Percentiles rank a stretch among this genome's conserved stretches.
Conservation (phyloP, 495 filamentous ascomycete genomes). For the Daldinia vernicosa region DNA sequence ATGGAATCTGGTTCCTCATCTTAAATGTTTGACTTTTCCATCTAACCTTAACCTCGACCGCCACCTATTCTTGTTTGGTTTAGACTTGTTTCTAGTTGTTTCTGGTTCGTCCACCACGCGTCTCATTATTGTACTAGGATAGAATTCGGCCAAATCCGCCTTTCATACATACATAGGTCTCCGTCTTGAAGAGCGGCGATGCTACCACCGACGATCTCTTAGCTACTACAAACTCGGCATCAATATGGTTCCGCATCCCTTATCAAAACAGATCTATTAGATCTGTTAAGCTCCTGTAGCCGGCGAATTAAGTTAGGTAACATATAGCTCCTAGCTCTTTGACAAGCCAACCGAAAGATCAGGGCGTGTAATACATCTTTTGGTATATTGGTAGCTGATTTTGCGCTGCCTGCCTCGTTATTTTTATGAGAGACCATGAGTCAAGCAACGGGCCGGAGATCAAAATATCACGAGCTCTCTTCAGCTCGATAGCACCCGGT, state of each 20-base stretch:
- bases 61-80: conserved; percentile 9
- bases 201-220: conserved; percentile 16
- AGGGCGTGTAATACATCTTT: neutral
- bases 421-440: conserved; percentile 21
- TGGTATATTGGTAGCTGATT: conserved; percentile 10
- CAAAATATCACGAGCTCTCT: conserved; percentile 22
- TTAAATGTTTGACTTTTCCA: conserved; percentile 14
- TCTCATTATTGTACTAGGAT: conserved; percentile 12
- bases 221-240: conserved; percentile 16
- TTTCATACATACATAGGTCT: conserved; percentile 1
- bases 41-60: conserved; percentile 24
- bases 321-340: conserved; percentile 11
- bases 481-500: conserved; percentile 2
- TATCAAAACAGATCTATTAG: conserved; percentile 22
- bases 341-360: neutral
- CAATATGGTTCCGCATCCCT: conserved; percentile 27
- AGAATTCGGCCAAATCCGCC: conserved; percentile 5
- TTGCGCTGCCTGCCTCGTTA: neutral
- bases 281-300: conserved; percentile 26
- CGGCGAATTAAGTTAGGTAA: conserved; percentile 6
- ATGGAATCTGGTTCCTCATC: conserved; percentile 4
- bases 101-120: conserved; percentile 24
- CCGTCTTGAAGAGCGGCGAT: conserved; percentile 31
- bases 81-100: too few species aligned
- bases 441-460: conserved; percentile 2